Percentiles rank a stretch among this genome's conserved stretches.
Conservation (phyloP, 2,329 filamentous ascomycete species). For the Tolypocladium capitatum region DNA sequence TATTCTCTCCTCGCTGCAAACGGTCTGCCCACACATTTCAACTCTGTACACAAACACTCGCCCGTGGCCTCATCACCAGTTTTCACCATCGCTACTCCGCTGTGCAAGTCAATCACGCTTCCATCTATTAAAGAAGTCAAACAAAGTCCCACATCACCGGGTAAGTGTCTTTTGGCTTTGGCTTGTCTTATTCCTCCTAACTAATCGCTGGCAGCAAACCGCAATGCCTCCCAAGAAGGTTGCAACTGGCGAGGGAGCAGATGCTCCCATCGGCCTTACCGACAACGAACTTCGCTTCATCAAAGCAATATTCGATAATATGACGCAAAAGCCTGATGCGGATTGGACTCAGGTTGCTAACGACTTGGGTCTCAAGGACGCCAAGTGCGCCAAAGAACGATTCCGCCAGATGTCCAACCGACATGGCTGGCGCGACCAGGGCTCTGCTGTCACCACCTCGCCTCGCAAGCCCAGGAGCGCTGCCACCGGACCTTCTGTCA, state of each 20-base stretch:
- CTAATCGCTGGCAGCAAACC: background rate
- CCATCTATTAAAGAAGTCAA: background rate
- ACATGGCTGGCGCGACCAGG: constrained; percentile 23
- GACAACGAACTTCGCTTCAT: constrained; percentile 24
- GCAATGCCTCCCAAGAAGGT: constrained; percentile 21
- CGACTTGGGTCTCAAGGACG: constrained; percentile 23
- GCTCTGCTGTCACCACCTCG: constrained; percentile 1
- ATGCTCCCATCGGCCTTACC: constrained; percentile 14
- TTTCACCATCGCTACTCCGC: background rate
- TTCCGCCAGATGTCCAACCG: constrained; percentile 26
- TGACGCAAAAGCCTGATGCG: constrained; percentile 25
- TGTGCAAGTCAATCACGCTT: background rate
- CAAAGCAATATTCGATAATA: constrained; percentile 27
- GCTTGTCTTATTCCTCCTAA: background rate
- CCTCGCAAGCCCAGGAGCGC: constrained; percentile 15
- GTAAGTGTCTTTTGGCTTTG: background rate
- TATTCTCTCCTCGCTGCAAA: background rate
- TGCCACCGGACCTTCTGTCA: constrained; percentile 6
- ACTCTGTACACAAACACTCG: background rate
- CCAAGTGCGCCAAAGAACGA: constrained; percentile 27
- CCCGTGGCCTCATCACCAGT: background rate
- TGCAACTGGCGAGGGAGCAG: constrained; percentile 7
- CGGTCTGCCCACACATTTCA: background rate
- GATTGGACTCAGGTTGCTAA: constrained; percentile 26
- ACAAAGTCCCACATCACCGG: background rate